Conservation (phyloP, 2,329 filamentous ascomycete species). For the Aspergillus sp. region DNA sequence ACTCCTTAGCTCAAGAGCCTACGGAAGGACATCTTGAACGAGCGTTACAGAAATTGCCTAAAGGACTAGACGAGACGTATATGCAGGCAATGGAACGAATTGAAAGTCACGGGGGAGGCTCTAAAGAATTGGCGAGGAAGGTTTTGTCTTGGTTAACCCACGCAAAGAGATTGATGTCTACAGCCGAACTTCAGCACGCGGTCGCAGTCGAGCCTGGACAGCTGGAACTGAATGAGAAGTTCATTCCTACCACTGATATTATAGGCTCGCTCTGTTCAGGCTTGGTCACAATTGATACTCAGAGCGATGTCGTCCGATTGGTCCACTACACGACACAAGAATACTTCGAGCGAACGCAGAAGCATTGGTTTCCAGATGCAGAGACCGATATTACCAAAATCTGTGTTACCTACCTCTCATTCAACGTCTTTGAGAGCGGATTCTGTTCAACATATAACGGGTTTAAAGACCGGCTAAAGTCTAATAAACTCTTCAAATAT, state of each 20-base stretch:
- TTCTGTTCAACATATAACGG: background rate
- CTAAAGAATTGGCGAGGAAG: conserved; percentile 37
- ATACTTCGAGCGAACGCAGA: conserved; percentile 23
- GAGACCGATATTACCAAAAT: conserved; percentile 12
- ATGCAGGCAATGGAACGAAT: conserved; percentile 43
- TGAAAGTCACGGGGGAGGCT: conserved; percentile 31
- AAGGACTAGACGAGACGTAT: conserved; percentile 38
- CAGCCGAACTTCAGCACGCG: conserved; percentile 41
- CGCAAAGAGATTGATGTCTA: conserved; percentile 33
- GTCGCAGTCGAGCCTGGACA: conserved; percentile 36
- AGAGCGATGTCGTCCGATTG: conserved; percentile 28
- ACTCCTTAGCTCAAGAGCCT: conserved; percentile 19
- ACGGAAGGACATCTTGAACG: conserved; percentile 10
- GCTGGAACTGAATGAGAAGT: conserved; percentile 32
- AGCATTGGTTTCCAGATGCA: conserved; percentile 13
- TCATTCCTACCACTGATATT: conserved; percentile 27
- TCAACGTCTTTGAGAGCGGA: conserved; percentile 12
- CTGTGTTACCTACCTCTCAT: conserved; percentile 23
- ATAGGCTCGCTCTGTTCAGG: conserved; percentile 30
- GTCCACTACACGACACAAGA: conserved; percentile 34
- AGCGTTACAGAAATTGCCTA: conserved; percentile 31
- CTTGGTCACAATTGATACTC: conserved; percentile 30
- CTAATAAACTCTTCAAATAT: conserved; percentile 12
- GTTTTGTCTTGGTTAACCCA: conserved; percentile 43
- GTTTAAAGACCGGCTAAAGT: background rate